phyloP scores from a whole-genome alignment of 345 rosid genomes.

The Jatropha curcas region DNA sequence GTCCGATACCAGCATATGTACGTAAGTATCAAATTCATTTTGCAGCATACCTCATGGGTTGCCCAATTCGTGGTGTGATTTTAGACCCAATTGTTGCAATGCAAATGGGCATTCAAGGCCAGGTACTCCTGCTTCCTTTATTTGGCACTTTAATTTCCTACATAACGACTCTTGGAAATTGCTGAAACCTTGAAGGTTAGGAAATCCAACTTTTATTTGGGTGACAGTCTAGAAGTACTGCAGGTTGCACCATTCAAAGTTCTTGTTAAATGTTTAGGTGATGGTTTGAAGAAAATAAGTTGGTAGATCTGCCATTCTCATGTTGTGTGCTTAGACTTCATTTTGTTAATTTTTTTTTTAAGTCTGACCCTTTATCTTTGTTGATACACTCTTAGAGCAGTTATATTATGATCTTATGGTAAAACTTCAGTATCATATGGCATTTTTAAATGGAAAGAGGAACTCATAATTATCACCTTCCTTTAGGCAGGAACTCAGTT shows the following conservation, averaged over 20 bases:
- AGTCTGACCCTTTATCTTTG: neutral
- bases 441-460: neutral
- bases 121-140: constrained; percentile 43
- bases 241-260: neutral
- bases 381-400: neutral
- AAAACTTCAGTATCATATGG: neutral
- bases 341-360: neutral
- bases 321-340: too few species aligned
- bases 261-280: neutral
- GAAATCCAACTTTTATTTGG: neutral
- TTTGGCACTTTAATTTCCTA: neutral
- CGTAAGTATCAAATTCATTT: constrained; percentile 13
- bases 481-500: constrained; percentile 94
- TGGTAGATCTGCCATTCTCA: too few species aligned
- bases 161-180: neutral
- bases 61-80: constrained; percentile 94
- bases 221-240: neutral
- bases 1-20: constrained; percentile 3
- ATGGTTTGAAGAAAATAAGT: neutral
- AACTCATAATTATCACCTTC: constrained; percentile 1
- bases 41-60: constrained; percentile 93
- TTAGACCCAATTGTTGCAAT: constrained; percentile 84
- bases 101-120: constrained; percentile 96
- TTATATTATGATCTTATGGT: neutral
- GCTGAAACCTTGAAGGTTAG: neutral